phyloP scores from a whole-genome alignment of 768 basidiomycete species.

The Auriscalpium microsporum region DNA sequence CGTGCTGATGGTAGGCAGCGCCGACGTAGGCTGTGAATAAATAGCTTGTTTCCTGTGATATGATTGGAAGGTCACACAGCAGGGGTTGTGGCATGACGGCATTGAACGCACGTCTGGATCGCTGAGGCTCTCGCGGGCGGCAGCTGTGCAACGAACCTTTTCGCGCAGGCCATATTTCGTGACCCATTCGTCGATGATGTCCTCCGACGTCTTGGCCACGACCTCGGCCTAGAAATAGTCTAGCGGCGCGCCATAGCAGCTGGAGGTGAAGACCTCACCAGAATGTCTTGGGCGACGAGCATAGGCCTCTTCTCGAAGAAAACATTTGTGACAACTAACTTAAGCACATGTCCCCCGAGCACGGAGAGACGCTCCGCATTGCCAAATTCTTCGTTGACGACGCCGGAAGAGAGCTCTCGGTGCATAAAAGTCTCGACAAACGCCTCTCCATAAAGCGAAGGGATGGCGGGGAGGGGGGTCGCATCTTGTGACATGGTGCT shows the following conservation, averaged over 20 bases:
- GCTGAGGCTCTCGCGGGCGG: constrained; percentile 1
- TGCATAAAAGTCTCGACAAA: constrained; percentile 67
- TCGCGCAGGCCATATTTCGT: constrained; percentile 6
- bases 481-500: too few species aligned
- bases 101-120: neutral
- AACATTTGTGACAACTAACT: constrained; percentile 35
- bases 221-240: neutral
- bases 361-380: constrained; percentile 51
- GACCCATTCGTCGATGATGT: constrained; percentile 9
- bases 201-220: neutral
- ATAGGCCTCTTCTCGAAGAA: constrained; percentile 48
- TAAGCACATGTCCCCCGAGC: constrained; percentile 42
- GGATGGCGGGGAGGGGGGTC: constrained; percentile 32
- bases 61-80: neutral
- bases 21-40: constrained; percentile 12
- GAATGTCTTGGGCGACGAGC: constrained; percentile 38
- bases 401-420: constrained; percentile 42
- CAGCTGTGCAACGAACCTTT: constrained; percentile 3
- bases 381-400: constrained; percentile 27
- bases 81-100: neutral
- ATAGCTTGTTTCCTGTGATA: constrained; percentile 4
- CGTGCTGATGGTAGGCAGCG: constrained; percentile 4
- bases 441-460: constrained; percentile 42
- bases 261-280: constrained; percentile 30
- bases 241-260: neutral